These are phyloP conservation scores for Aspergillus coremiiformis DNA, from an alignment of 495 filamentous ascomycete species.

Conservation along the genomic window DNA sequence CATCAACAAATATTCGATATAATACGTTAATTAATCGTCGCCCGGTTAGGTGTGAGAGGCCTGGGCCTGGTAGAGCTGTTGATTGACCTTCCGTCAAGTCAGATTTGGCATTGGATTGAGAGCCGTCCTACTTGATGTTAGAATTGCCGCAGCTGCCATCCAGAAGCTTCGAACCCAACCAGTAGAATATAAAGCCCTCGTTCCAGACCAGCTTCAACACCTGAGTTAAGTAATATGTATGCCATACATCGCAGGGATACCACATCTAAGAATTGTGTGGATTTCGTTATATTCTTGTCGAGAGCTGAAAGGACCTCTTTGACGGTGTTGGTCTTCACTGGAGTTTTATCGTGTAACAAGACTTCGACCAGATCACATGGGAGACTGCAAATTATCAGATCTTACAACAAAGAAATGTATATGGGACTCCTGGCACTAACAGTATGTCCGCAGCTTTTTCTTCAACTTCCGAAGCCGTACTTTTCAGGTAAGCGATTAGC, in stretches of 20 bases:
- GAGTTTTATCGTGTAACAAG: background rate
- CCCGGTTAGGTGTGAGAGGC: background rate
- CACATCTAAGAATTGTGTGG: background rate
- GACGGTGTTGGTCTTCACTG: background rate
- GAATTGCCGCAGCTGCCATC: background rate
- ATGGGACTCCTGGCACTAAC: background rate
- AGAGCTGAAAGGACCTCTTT: background rate
- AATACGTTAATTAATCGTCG: background rate
- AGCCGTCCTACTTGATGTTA: constrained; percentile 1
- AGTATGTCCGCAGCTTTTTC: background rate
- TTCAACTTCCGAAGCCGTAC: background rate
- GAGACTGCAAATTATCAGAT: background rate
- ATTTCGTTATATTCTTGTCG: background rate
- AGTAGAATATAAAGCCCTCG: constrained; percentile 9
- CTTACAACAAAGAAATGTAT: background rate
- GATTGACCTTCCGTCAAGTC: background rate
- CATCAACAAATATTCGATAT: constrained; percentile 5
- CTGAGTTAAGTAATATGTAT: constrained; percentile 6
- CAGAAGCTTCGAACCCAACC: background rate
- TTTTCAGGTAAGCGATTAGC: background rate
- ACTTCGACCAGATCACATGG: background rate
- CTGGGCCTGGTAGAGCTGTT: background rate
- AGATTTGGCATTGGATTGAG: background rate
- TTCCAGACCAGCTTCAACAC: background rate
- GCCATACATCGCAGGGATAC: constrained; percentile 7